Percentiles rank a stretch among this genome's conserved stretches.
Conservation (phyloP, 768 basidiomycete genomes). For the Glaciozyma antarctica region DNA sequence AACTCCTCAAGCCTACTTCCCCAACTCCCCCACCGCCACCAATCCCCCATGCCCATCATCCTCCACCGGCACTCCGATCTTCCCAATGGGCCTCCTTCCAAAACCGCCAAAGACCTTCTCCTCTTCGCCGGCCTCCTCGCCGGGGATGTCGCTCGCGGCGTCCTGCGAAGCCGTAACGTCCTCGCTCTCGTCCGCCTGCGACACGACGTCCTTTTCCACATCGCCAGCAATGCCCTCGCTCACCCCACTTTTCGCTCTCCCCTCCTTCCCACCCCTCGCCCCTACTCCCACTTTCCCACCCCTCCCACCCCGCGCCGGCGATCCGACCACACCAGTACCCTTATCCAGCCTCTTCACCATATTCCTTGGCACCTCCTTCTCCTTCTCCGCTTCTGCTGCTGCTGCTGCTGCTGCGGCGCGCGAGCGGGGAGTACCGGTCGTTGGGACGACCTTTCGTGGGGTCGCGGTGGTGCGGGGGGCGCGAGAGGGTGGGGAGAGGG, state of each 20-base stretch:
- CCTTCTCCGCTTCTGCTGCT: not conserved
- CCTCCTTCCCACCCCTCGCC: not conserved
- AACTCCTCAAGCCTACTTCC: too few species aligned
- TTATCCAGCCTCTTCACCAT: not conserved
- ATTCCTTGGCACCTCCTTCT: not conserved
- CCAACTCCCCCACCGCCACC: too few species aligned
- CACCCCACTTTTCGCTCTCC: not conserved
- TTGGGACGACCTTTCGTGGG: not conserved
- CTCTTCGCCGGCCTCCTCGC: not conserved
- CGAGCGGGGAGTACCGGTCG: not conserved
- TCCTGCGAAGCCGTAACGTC: not conserved
- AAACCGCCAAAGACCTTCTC: not conserved
- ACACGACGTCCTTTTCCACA: not conserved
- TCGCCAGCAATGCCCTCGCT: not conserved
- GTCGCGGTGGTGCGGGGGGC: not conserved
- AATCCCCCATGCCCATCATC: not conserved
- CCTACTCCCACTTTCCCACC: not conserved
- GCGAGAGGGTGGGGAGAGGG: not conserved
- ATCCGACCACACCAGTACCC: not conserved
- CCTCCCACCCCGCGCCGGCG: not conserved
- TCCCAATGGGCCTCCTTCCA: not conserved
- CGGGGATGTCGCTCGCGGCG: not conserved
- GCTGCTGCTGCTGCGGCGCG: not conserved
- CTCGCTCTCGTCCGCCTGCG: not conserved
- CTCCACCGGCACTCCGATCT: not conserved